phyloP scores from a whole-genome alignment of 305 asterid genomes.

The Fraxinus ornus region DNA sequence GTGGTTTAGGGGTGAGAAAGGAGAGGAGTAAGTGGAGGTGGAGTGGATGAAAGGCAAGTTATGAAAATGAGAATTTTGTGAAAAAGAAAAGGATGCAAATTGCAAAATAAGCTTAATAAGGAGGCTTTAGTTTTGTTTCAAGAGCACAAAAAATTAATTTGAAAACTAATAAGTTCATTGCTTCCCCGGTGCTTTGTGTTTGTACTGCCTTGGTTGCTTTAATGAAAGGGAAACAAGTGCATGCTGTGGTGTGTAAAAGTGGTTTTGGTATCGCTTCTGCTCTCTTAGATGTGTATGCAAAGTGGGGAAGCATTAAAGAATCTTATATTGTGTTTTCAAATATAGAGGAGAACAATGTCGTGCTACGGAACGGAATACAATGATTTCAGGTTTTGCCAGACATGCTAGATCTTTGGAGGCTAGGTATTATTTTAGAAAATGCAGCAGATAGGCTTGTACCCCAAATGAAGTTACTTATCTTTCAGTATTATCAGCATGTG shows the following conservation, averaged over 20 bases:
- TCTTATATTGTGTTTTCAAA: conserved; percentile 33
- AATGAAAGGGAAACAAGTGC: conserved; percentile 44
- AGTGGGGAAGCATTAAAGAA: conserved; percentile 24
- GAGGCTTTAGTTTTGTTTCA: conserved; percentile 38
- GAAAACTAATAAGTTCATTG: conserved; percentile 32
- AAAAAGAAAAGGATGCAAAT: too few relatives aligned
- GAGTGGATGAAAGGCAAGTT: neutral
- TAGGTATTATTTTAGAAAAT: neutral
- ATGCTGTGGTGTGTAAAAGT: conserved; percentile 32
- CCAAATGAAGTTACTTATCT: conserved; percentile 14
- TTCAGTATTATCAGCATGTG: conserved; percentile 43
- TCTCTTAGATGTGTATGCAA: conserved; percentile 36
- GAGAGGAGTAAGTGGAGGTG: neutral
- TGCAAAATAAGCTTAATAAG: conserved; percentile 8
- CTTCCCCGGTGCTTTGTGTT: conserved; percentile 42
- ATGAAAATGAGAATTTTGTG: neutral
- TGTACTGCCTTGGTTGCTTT: conserved; percentile 43
- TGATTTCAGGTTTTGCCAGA: neutral
- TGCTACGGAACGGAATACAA: conserved; percentile 39
- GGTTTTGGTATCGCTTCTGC: conserved; percentile 34
- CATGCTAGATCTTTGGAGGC: neutral
- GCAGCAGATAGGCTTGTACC: neutral
- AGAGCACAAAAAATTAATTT: conserved; percentile 24
- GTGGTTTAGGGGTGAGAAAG: too few relatives aligned
- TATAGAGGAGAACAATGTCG: conserved; percentile 34